Evolutionary conservation across 495 filamentous ascomycete genomes (phyloP), one percentile per base, ranked within the genome.

Genomic region (Cryomyces antarcticus): DNA sequence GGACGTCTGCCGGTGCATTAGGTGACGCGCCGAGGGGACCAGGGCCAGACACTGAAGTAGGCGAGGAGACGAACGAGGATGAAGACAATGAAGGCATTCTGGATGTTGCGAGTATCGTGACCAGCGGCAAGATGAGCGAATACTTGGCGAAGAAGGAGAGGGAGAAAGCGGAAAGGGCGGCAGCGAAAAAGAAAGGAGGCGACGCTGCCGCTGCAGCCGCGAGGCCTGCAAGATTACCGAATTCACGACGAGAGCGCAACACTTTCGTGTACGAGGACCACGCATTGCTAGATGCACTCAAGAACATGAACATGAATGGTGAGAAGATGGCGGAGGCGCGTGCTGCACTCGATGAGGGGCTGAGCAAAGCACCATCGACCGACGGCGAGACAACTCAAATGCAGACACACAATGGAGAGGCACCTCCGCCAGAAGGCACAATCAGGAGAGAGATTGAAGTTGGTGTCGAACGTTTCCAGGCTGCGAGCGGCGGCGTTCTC

Each of bases 61-160:
- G 62, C 10, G 62, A 66, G 29, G 72, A 67, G 5, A 61, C 58
- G 0, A 63, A 66, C 30, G 63, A 67, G 39, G 62, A 59, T 5
- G 60, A 64, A 4, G 75, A 77, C 27, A 69, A 76, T 7, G 89
- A 97, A 42, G 89, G 89, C 3, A 82, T 89, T 4, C 64, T 96
- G 10, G 86, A 97, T 55, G 85, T 97, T 30, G 89, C 89, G 17
- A 88, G 77, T 46, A 93, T 97, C 49, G 86, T 97, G 17, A 72
- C 75, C 0, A 85, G 80, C 46, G 92, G 89, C 31, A 83, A 95
- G 62, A 88, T 87, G 36, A 78, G 74, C 42, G 92, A 96, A 51
- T 94, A 84, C 50, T 66, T 97, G 7, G 87, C 84, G 5, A 82
- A 80, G 54, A 80, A 84, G 52, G 92, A 96, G 50, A 85, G 80